Evolutionary conservation across 257 asterid genomes (phyloP), one percentile per base, ranked within the genome.

Genomic region (Ocimum tenuiflorum): DNA sequence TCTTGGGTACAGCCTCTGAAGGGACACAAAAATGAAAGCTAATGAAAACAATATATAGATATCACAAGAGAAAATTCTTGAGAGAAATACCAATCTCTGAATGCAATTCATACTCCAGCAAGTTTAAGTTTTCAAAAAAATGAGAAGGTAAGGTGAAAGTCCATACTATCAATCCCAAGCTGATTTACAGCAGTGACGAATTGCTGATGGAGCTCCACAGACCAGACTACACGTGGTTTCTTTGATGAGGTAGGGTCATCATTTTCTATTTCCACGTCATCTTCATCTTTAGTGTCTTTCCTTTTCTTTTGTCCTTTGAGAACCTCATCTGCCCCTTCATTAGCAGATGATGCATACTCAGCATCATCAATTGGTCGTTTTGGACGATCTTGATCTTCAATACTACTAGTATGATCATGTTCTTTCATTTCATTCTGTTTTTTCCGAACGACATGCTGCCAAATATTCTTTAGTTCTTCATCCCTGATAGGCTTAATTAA

Each of bases 201-300:
- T 73, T 90, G 96, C 81, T 90, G 95, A 80, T 90, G 97, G 69
- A 90, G 95, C 83, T 90, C 97, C 61, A 88, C 87, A 5, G 97
- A 90, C 97, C 96, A 90, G 61, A 90, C 97, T 12, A 88, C 96
- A 8, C 97, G 97, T 51, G 96, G 92, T 71, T 86, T 90, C 80
- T 90, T 88, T n/a, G 85, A 29, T 31, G 86, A 35, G 52, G 79
- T 24, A 33, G 86, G 78, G 49, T 90, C 95, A 70, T 90, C 96
- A 74, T 73, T 80, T 49, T 90, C 96, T 23, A 69, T 52, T 53
- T 82, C 94, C 14, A 68, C 22, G 36, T 80, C 95, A 38, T 81
- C 96, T 45, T 89, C 95, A 46, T 81, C 94, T 67, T 77, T 86
- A 60, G 70, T 8, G 35, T 91, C 91, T 77, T 86, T 83, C 75